A percentile compares a stretch with the other conserved stretches of the same genome.
Evolutionary conservation across 78 protist genomes (phyloP).

Genomic region (Dictyostelium intermedium): DNA sequence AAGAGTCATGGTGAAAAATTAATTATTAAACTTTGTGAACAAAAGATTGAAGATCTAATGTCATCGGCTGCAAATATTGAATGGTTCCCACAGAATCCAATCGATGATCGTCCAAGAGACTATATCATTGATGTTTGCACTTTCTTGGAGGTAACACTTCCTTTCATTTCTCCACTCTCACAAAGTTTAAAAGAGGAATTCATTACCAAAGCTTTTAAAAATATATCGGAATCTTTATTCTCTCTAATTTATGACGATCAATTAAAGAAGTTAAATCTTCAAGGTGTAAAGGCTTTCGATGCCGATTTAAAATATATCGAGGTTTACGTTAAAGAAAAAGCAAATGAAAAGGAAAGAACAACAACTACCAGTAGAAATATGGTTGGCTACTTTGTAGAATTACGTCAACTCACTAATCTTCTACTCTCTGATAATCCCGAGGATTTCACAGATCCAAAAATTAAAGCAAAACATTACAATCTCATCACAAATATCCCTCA

Average conservation of each 20-base stretch:
- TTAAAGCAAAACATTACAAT: constrained; percentile 19
- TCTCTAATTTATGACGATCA: constrained; percentile 10
- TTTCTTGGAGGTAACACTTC: constrained; percentile 40
- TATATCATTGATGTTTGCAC: constrained; percentile 34
- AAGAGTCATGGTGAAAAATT: constrained; percentile 60
- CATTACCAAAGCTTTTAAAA: constrained; percentile 61
- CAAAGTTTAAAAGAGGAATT: constrained; percentile 37
- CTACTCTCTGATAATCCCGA: constrained; percentile 51
- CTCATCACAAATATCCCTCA: constrained; percentile 42
- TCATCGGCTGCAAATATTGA: constrained; percentile 72
- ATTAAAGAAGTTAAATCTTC: constrained; percentile 36
- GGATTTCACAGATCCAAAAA: constrained; percentile 34
- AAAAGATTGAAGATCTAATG: constrained; percentile 62
- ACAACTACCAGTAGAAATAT: constrained; percentile 46
- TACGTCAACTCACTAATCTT: constrained; percentile 31
- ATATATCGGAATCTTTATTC: constrained; percentile 36
- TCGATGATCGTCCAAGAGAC: constrained; percentile 57
- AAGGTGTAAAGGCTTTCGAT: constrained; percentile 41
- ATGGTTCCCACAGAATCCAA: constrained; percentile 34
- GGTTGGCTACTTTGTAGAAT: constrained; percentile 43
- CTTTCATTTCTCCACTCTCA: constrained; percentile 53
- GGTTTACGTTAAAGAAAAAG: constrained; percentile 21
- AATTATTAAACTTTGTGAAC: constrained; percentile 49
- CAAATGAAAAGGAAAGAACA: constrained; percentile 39
- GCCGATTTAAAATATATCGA: constrained; percentile 50